These are phyloP conservation scores for Pyricularia grisea DNA, from an alignment of 2,329 filamentous ascomycete genomes.

Conservation along the genomic window DNA sequence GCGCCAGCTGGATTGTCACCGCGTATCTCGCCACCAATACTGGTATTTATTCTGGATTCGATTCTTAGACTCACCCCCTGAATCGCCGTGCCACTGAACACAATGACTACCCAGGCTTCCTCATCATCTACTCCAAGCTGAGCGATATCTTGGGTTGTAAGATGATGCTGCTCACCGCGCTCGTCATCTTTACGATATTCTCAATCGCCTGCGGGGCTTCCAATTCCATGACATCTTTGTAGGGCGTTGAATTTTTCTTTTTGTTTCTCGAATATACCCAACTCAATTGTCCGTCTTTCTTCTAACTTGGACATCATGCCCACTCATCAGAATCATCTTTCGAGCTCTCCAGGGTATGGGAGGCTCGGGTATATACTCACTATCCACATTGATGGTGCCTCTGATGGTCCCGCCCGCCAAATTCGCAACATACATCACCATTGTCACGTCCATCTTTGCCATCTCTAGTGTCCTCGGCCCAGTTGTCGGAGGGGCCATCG, in stretches of 20 bases:
- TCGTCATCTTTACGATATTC: slow-evolving; percentile 26
- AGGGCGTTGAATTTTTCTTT: not conserved
- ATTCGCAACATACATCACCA: slow-evolving; percentile 20
- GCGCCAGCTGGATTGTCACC: slow-evolving; percentile 35
- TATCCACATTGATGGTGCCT: slow-evolving; percentile 26
- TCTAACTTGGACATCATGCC: not conserved
- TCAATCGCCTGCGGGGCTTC: slow-evolving; percentile 27
- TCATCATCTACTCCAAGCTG: slow-evolving; percentile 32
- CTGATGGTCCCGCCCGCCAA: slow-evolving; percentile 24
- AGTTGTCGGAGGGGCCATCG: slow-evolving; percentile 32
- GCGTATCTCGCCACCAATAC: slow-evolving; percentile 39
- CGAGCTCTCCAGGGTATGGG: slow-evolving; percentile 34
- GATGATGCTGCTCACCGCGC: slow-evolving; percentile 18
- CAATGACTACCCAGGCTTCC: slow-evolving; percentile 20
- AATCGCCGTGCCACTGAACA: too few species aligned
- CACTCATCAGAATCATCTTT: slow-evolving; percentile 19
- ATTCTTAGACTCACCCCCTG: not conserved
- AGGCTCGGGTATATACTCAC: slow-evolving; percentile 35
- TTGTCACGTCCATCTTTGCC: slow-evolving; percentile 27
- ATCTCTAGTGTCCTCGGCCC: slow-evolving; percentile 31
- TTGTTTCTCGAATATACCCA: not conserved
- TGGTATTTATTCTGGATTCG: slow-evolving; percentile 16
- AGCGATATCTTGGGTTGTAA: slow-evolving; percentile 31
- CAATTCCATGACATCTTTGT: slow-evolving; percentile 18
- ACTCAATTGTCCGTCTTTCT: too few species aligned